Conservation (phyloP, 2,329 filamentous ascomycete species). For the Paradendryphiella salina region DNA sequence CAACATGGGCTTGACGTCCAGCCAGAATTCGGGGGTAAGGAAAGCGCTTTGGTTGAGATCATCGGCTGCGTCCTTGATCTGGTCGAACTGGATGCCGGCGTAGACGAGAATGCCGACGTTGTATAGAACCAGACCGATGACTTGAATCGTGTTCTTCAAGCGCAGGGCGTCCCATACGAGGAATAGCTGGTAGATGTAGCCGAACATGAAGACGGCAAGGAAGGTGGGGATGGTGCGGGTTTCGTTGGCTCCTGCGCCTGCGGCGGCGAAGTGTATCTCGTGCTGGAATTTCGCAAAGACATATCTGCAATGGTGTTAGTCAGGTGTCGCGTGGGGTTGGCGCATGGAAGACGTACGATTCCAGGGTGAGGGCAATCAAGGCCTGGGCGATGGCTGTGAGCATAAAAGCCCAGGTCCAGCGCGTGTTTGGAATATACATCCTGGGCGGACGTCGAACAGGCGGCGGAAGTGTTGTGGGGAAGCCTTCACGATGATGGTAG, state of each 20-base stretch:
- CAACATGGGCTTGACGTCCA: slow-evolving; percentile 71
- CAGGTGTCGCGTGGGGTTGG: background rate
- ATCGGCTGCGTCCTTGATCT: slow-evolving; percentile 75
- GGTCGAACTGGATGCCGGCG: slow-evolving; percentile 87
- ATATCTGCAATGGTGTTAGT: slow-evolving; percentile 61
- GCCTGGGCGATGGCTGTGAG: slow-evolving; percentile 74
- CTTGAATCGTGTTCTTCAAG: slow-evolving; percentile 96
- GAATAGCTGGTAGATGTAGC: slow-evolving; percentile 87
- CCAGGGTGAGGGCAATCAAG: slow-evolving; percentile 76
- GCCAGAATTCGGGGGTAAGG: slow-evolving; percentile 65
- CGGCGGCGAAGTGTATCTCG: slow-evolving; percentile 52
- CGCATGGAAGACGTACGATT: slow-evolving; percentile 67
- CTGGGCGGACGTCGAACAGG: slow-evolving; percentile 40
- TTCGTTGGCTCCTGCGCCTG: slow-evolving; percentile 47
- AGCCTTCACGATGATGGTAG: slow-evolving; percentile 48
- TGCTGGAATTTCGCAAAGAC: slow-evolving; percentile 85
- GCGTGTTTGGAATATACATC: slow-evolving; percentile 78
- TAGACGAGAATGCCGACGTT: slow-evolving; percentile 92
- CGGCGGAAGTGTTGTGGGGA: slow-evolving; percentile 49
- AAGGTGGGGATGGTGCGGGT: slow-evolving; percentile 84
- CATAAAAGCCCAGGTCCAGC: slow-evolving; percentile 89
- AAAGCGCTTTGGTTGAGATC: slow-evolving; percentile 54
- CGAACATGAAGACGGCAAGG: slow-evolving; percentile 94
- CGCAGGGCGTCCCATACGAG: slow-evolving; percentile 92
- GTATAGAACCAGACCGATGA: slow-evolving; percentile 92